These are phyloP conservation scores for Colletotrichum neosansevieriae DNA, from an alignment of 2,329 filamentous ascomycete species.

Conservation along the genomic window DNA sequence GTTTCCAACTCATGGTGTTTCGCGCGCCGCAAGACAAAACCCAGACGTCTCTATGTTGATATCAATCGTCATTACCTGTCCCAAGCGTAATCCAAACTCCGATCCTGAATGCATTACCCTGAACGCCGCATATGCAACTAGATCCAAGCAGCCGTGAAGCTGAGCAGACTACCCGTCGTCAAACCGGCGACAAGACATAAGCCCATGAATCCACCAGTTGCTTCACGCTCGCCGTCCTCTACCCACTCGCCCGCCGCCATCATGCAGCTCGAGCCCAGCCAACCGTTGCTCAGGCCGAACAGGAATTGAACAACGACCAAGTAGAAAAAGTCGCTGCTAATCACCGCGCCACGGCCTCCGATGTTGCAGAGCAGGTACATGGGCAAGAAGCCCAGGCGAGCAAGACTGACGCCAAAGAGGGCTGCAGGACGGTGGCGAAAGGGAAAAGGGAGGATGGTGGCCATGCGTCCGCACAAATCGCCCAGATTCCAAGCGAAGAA, in stretches of 20 bases:
- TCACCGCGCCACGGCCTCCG: slow-evolving; percentile 76
- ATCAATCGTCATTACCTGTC: slow-evolving; percentile 1
- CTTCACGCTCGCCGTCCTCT: slow-evolving; percentile 84
- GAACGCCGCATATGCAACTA: slow-evolving; percentile 42
- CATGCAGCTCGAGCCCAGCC: slow-evolving; percentile 89
- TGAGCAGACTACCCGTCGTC: slow-evolving; percentile 87
- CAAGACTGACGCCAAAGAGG: slow-evolving; percentile 76
- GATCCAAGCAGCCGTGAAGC: slow-evolving; percentile 77
- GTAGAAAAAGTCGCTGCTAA: slow-evolving; percentile 90
- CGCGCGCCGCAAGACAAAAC: too few species aligned
- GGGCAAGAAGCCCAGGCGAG: slow-evolving; percentile 79
- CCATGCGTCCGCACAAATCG: slow-evolving; percentile 81
- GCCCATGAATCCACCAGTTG: slow-evolving; percentile 94
- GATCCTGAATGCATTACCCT: not conserved
- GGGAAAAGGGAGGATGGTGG: slow-evolving; percentile 69
- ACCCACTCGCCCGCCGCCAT: slow-evolving; percentile 89
- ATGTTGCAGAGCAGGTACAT: slow-evolving; percentile 94
- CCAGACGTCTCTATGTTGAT: slow-evolving; percentile 9
- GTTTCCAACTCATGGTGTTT: too few species aligned
- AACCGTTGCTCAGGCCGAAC: slow-evolving; percentile 90
- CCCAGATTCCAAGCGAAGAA: slow-evolving; percentile 96
- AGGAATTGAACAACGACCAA: slow-evolving; percentile 83
- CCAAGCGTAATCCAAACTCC: not conserved
- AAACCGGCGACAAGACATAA: slow-evolving; percentile 88
- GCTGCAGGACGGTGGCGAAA: slow-evolving; percentile 72